These are phyloP conservation scores for Rhynchospora breviuscula DNA, from an alignment of 176 grass and related monocot species.

Conservation along the genomic window DNA sequence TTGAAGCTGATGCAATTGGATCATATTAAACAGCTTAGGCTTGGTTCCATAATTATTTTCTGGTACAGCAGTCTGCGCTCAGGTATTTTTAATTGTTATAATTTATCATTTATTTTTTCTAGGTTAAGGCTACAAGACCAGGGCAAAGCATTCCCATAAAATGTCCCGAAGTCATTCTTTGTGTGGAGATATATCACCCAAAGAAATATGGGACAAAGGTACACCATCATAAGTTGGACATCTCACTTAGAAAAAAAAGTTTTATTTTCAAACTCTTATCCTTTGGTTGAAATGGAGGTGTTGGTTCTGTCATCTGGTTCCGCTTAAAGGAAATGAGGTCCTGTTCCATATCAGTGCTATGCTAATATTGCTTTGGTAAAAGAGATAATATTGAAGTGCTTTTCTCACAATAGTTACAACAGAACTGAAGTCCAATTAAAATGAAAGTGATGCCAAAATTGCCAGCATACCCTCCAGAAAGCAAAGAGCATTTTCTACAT, in stretches of 20 bases:
- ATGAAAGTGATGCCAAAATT: neutral
- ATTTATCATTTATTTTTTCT: constrained; percentile 17
- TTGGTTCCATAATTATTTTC: neutral
- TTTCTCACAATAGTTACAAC: neutral
- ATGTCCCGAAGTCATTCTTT: constrained; percentile 72
- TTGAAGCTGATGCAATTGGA: neutral
- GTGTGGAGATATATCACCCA: constrained; percentile 71
- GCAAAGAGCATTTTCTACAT: neutral
- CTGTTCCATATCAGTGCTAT: neutral
- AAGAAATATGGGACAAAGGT: constrained; percentile 10
- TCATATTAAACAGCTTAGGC: neutral
- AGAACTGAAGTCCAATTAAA: neutral
- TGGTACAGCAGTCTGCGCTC: neutral
- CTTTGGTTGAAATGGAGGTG: neutral
- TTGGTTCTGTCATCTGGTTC: neutral
- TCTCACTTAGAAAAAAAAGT: constrained; percentile 9
- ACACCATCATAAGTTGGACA: neutral
- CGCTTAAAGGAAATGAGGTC: neutral
- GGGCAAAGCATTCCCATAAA: constrained; percentile 51
- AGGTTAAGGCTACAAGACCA: constrained; percentile 47
- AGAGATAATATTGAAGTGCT: neutral
- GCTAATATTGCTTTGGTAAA: neutral
- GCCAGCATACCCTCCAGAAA: neutral
- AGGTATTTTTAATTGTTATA: neutral
- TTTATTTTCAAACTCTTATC: neutral